These are phyloP conservation scores for Taphrina deformans DNA, from an alignment of 1,139 yeast species.

Conservation along the genomic window DNA sequence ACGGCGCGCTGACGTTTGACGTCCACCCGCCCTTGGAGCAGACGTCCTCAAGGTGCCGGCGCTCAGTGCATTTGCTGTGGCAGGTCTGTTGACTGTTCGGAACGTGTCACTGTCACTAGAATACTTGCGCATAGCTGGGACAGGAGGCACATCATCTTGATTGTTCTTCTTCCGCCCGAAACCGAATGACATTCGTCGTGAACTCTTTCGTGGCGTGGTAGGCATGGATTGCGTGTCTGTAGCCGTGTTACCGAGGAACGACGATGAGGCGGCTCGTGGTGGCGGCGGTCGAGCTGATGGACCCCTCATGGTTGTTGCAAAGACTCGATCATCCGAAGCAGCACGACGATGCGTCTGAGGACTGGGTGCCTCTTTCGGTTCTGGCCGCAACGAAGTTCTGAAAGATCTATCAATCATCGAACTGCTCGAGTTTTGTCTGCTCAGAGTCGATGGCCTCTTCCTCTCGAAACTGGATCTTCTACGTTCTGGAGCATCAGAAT, in stretches of 20 bases:
- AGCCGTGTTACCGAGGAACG: background rate
- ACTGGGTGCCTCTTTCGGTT: background rate
- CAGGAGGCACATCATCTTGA: slow-evolving; percentile 21
- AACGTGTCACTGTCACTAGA: slow-evolving; percentile 15
- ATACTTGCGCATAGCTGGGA: slow-evolving; percentile 20
- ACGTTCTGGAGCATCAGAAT: slow-evolving; percentile 22
- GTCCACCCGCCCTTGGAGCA: background rate
- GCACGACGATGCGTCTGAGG: slow-evolving; percentile 13
- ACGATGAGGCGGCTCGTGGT: background rate
- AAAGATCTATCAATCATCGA: slow-evolving; percentile 27
- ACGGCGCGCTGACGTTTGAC: background rate
- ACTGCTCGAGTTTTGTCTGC: slow-evolving; percentile 20
- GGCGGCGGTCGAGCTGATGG: slow-evolving; percentile 5
- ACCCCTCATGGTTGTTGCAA: slow-evolving; percentile 11
- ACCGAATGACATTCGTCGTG: slow-evolving; percentile 28
- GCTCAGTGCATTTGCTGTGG: background rate
- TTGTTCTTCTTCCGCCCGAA: slow-evolving; percentile 18
- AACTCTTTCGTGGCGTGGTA: slow-evolving; percentile 16
- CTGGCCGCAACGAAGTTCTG: slow-evolving; percentile 23
- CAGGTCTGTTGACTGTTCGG: background rate
- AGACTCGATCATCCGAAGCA: slow-evolving; percentile 21
- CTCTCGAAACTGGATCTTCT: slow-evolving; percentile 24
- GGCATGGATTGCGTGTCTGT: slow-evolving; percentile 15
- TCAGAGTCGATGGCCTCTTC: slow-evolving; percentile 8
- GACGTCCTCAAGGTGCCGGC: slow-evolving; percentile 24